These are phyloP conservation scores for Detonula confervacea DNA, from an alignment of 352 stramenopile genomes.

Conservation along the genomic window DNA sequence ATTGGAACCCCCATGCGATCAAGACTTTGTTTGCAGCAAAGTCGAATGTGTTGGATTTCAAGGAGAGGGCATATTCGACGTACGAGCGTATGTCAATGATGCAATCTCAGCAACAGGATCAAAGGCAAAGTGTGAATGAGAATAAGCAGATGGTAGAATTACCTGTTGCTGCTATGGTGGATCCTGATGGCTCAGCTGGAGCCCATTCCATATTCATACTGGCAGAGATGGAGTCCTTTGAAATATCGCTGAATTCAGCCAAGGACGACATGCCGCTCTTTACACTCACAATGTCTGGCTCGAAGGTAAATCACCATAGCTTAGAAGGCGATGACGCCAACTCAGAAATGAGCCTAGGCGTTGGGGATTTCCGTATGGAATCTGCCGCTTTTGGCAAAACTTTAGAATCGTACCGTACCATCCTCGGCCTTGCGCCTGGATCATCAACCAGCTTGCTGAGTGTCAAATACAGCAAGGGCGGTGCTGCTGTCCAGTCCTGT, in stretches of 20 bases:
- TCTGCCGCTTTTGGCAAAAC: conserved; percentile 59
- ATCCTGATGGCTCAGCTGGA: neutral
- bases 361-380: conserved; percentile 79
- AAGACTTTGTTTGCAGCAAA: conserved; percentile 67
- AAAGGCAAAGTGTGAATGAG: conserved; percentile 11
- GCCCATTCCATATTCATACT: conserved; percentile 65
- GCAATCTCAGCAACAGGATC: conserved; percentile 22
- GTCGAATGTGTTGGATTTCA: conserved; percentile 56
- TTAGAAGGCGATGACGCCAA: conserved; percentile 47
- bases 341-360: conserved; percentile 63
- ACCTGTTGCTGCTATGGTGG: conserved; percentile 4
- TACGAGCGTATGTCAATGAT: conserved; percentile 57
- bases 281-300: conserved; percentile 74
- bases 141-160: conserved; percentile 5
- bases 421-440: conserved; percentile 77
- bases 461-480: conserved; percentile 76
- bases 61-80: conserved; percentile 58
- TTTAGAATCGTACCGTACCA: conserved; percentile 70
- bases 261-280: conserved; percentile 84
- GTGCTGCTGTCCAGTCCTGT: conserved; percentile 56
- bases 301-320: conserved; percentile 64
- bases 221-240: conserved; percentile 77
- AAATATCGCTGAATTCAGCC: conserved; percentile 81
- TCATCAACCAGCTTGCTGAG: conserved; percentile 74
- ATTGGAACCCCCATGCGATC: conserved; percentile 85